phyloP scores from a whole-genome alignment of 2,329 filamentous ascomycete species.

The Alternaria sp. region DNA sequence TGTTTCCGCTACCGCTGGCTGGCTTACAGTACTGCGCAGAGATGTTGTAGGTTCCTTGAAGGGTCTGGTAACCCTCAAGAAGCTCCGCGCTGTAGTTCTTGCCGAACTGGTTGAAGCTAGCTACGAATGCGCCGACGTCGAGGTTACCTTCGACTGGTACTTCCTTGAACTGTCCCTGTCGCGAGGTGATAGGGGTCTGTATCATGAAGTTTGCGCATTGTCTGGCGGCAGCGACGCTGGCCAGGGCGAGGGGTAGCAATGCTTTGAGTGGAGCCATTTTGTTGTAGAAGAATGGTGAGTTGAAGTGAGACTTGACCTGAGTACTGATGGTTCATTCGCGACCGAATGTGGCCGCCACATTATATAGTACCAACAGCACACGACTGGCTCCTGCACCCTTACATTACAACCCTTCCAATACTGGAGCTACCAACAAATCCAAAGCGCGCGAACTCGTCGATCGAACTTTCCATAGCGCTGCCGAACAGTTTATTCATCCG shows the following conservation, averaged over 20 bases:
- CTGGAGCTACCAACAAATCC: neutral
- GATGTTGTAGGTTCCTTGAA: slow-evolving; percentile 63
- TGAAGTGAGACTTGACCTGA: neutral
- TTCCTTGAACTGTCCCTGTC: slow-evolving; percentile 61
- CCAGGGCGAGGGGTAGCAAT: slow-evolving; percentile 23
- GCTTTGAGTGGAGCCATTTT: slow-evolving; percentile 18
- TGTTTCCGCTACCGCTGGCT: slow-evolving; percentile 44
- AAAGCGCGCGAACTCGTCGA: neutral
- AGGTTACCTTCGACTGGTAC: slow-evolving; percentile 58
- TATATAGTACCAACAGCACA: neutral
- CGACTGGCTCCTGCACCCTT: slow-evolving; percentile 7
- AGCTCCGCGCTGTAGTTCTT: slow-evolving; percentile 56
- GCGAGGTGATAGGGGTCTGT: slow-evolving; percentile 60
- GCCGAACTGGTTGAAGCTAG: slow-evolving; percentile 19
- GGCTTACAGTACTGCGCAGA: slow-evolving; percentile 68
- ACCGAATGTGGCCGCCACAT: neutral
- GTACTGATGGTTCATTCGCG: neutral
- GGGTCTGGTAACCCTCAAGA: slow-evolving; percentile 57
- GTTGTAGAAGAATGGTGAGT: neutral
- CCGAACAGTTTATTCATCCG: slow-evolving; percentile 1
- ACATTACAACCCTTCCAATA: slow-evolving; percentile 1
- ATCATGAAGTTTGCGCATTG: slow-evolving; percentile 61
- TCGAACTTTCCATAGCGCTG: slow-evolving; percentile 1
- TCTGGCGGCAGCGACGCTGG: slow-evolving; percentile 27
- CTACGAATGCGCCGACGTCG: slow-evolving; percentile 63